A percentile compares a stretch with the other conserved stretches of the same genome.
Conservation (phyloP, 2,329 filamentous ascomycete genomes). For the Dactylellina leptospora region DNA sequence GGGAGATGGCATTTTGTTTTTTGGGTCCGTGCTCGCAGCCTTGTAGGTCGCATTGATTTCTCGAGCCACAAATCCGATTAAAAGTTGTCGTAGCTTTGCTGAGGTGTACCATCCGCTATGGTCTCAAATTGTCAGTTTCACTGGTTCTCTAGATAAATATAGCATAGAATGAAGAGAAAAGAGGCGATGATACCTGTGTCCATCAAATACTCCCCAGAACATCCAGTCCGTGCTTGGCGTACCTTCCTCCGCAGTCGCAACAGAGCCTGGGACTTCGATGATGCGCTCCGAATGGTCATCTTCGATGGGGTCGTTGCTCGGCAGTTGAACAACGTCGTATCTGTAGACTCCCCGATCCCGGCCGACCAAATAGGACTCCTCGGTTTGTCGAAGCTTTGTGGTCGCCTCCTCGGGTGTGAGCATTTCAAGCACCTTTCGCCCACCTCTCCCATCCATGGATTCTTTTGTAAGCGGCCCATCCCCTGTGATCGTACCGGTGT, state of each 20-base stretch:
- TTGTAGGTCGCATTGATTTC: slow-evolving; percentile 94
- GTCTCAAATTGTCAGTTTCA: no score
- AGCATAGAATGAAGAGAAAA: background rate
- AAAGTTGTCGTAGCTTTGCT: slow-evolving; percentile 87
- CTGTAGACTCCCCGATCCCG: slow-evolving; percentile 89
- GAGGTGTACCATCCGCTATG: slow-evolving; percentile 94
- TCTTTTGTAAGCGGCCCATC: slow-evolving; percentile 88
- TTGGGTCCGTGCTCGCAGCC: slow-evolving; percentile 69
- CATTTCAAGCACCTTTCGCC: slow-evolving; percentile 88
- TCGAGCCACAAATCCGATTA: slow-evolving; percentile 90
- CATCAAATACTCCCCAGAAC: slow-evolving; percentile 99
- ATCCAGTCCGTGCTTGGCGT: slow-evolving; percentile 85
- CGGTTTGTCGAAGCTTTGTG: slow-evolving; percentile 83
- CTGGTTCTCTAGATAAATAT: no score
- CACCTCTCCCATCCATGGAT: slow-evolving; percentile 77
- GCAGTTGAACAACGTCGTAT: slow-evolving; percentile 92
- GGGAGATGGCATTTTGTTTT: slow-evolving; percentile 72
- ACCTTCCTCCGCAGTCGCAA: slow-evolving; percentile 66
- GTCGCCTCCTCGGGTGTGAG: slow-evolving; percentile 93
- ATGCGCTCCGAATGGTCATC: slow-evolving; percentile 99
- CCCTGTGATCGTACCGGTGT: slow-evolving; percentile 83
- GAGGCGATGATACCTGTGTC: slow-evolving; percentile 75
- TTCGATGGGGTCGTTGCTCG: slow-evolving; percentile 97
- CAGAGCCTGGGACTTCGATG: slow-evolving; percentile 78
- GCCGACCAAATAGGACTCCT: slow-evolving; percentile 90